These are phyloP conservation scores for Diaporthe aspalathi DNA, from an alignment of 2,329 filamentous ascomycete species.

Conservation along the genomic window DNA sequence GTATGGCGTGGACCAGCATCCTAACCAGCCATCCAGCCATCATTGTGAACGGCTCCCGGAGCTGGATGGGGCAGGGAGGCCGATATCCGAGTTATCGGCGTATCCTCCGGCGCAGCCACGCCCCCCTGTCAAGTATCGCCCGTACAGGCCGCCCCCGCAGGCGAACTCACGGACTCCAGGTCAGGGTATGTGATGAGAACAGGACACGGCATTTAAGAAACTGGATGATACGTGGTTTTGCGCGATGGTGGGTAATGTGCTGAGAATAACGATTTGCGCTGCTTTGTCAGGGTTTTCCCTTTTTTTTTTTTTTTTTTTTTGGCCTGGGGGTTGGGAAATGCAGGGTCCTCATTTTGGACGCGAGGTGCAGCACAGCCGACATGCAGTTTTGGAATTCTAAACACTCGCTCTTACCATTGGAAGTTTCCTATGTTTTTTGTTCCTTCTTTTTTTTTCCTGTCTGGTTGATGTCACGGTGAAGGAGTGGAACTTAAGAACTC, in stretches of 20 bases:
- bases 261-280: background rate
- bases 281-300: background rate
- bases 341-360: background rate
- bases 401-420: background rate
- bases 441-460: too few relatives aligned
- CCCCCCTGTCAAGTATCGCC: conserved; percentile 11
- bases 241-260: background rate
- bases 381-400: background rate
- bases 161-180: background rate
- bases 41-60: conserved; percentile 21
- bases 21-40: background rate
- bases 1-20: background rate
- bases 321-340: too few relatives aligned
- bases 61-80: conserved; percentile 29
- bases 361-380: background rate
- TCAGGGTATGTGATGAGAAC: background rate
- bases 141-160: conserved; percentile 31
- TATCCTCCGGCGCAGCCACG: background rate
- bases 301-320: too few relatives aligned
- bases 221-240: background rate
- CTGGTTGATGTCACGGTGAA: background rate
- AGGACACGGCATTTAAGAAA: background rate
- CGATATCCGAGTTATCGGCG: conserved; percentile 24
- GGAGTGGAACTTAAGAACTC: too few relatives aligned
- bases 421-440: background rate